Conservation (phyloP, 768 basidiomycete genomes). For the Tricholoma hemisulphureum region DNA sequence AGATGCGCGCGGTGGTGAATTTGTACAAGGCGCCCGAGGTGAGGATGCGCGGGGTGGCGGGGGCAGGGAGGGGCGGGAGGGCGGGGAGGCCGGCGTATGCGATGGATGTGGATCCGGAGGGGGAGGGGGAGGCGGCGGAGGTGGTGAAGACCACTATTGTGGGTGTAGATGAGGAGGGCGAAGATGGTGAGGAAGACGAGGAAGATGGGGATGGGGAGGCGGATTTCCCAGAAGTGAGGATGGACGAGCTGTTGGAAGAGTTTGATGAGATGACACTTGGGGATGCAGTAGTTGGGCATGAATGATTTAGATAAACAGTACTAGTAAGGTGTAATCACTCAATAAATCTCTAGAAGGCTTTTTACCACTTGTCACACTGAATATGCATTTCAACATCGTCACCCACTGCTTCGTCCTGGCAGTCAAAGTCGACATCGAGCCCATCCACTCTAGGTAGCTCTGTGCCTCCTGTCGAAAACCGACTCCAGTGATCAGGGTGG, state of each 20-base stretch:
- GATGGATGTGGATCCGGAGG: constrained; percentile 69
- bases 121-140: constrained; percentile 27
- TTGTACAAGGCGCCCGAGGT: constrained; percentile 70
- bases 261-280: constrained; percentile 89
- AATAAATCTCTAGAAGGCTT: too few species aligned
- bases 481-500: background rate
- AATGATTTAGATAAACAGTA: too few species aligned
- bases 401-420: background rate
- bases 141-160: constrained; percentile 15
- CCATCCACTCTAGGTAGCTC: background rate
- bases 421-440: background rate
- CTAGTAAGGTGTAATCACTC: too few species aligned
- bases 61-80: constrained; percentile 37
- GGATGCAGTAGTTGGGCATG: too few species aligned
- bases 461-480: background rate
- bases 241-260: constrained; percentile 86
- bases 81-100: constrained; percentile 50
- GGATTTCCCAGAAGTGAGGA: constrained; percentile 84
- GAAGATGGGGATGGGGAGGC: constrained; percentile 64
- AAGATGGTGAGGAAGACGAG: constrained; percentile 72
- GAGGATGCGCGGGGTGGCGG: constrained; percentile 49
- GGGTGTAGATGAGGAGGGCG: constrained; percentile 24
- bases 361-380: too few species aligned
- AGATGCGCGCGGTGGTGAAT: constrained; percentile 84
- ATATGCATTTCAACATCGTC: too few species aligned